These are phyloP conservation scores for Cryptosporidium ubiquitum DNA, from an alignment of 169 alveolate species.

Conservation along the genomic window DNA sequence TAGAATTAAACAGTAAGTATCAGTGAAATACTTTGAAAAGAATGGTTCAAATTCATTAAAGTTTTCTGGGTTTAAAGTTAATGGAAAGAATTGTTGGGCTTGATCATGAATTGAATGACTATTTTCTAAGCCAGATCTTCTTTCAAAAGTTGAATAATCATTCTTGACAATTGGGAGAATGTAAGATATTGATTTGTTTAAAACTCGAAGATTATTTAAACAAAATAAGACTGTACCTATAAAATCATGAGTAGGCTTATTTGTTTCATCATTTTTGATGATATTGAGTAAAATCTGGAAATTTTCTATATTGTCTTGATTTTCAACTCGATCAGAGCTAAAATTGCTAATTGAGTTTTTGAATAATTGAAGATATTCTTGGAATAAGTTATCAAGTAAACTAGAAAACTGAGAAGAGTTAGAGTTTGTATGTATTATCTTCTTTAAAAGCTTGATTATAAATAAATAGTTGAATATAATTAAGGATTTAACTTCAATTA, in stretches of 20 bases:
- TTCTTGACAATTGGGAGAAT: neutral
- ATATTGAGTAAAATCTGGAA: neutral
- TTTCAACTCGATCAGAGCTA: neutral
- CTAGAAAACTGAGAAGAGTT: neutral
- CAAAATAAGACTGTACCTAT: conserved; percentile 15
- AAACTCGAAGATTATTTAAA: conserved; percentile 18
- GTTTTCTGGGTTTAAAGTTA: neutral
- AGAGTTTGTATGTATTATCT: neutral
- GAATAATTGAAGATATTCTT: neutral
- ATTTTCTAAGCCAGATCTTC: neutral
- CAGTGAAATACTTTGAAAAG: conserved; percentile 15
- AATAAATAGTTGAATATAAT: neutral
- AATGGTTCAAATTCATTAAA: conserved; percentile 21
- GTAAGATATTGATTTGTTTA: conserved; percentile 29
- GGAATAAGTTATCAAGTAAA: neutral
- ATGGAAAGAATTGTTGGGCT: neutral
- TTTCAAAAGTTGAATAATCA: neutral
- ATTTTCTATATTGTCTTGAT: neutral
- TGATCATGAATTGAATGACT: neutral
- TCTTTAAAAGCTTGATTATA: neutral
- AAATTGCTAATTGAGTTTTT: neutral
- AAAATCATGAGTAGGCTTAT: neutral
- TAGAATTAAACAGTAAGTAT: neutral
- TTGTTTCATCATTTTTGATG: neutral
- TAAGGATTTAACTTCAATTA: conserved; percentile 6